Evolutionary conservation across 2,329 filamentous ascomycete species (phyloP), one percentile per base, ranked within the genome.

Genomic region (Xylariaceae sp.): DNA sequence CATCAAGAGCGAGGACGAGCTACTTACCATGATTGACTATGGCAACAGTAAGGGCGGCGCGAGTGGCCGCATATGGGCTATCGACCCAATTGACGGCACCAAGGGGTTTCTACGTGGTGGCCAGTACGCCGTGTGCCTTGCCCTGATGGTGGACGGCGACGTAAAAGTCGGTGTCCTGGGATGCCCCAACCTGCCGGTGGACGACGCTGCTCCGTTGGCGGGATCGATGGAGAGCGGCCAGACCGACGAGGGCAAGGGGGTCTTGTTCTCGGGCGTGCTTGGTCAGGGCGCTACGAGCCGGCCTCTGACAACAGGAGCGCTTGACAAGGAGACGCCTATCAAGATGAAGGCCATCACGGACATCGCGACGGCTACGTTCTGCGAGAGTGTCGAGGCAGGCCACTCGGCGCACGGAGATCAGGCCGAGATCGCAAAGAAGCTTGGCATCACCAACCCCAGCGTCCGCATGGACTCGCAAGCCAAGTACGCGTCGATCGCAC

Each of bases 401-500:
- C 93, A 98, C 73, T 95, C 88, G 29, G 83, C 85, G 43, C 94
- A 98, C 67, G 81, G 79, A 54, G 88, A 96, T 65, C 87, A 95
- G 54, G 87, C 86, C 29, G 75, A 81, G 54, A 94, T 98, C 59
- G 89, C 93, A 6, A 68, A 79, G 56, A 85, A 82, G 60, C 78
- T 98, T 4, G 89, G 89, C 41, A 95, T 98, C 65, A 91, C 86
- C 17, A 82, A 81, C 55, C 81, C 86, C n/a, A 89, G 86, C 53
- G 90, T 98, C 45, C 81, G 91, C 51, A 93, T 98, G 85, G 93
- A 98, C 70, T 95, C 88, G 39, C 93, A 98, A 69, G 91, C 93
- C 55, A 98, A 98, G 69, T 98, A 98, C 68, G 91, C 85, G 48
- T 93, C 87, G 28, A 95, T 98, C 62, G 93, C 93, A 28, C 78